These are phyloP conservation scores for Lipomyces sp. DNA, from an alignment of 805 yeast species.

Conservation along the genomic window DNA sequence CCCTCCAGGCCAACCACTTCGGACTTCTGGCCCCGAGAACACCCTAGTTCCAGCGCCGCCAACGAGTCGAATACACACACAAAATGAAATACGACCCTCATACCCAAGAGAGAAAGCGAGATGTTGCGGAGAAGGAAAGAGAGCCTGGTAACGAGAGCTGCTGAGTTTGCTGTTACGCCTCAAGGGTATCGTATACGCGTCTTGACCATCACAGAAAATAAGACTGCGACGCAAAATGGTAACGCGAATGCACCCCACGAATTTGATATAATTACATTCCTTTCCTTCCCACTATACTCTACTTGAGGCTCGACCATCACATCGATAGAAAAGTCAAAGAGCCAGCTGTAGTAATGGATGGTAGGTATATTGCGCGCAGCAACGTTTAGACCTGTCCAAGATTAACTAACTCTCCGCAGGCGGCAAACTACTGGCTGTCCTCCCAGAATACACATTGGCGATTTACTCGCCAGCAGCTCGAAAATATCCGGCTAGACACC, in stretches of 20 bases:
- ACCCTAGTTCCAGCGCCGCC: too few species aligned
- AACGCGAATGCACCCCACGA: too few species aligned
- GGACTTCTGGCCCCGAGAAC: too few species aligned
- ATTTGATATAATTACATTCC: too few species aligned
- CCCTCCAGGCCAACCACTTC: too few species aligned
- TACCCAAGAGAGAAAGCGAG: too few species aligned
- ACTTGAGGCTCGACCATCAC: neutral
- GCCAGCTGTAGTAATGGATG: neutral
- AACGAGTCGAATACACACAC: too few species aligned
- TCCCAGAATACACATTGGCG: slow-evolving; percentile 77
- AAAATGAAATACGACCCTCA: too few species aligned
- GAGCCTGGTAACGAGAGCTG: too few species aligned
- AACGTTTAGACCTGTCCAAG: neutral
- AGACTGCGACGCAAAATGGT: too few species aligned
- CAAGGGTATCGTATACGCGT: neutral
- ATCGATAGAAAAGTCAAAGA: neutral
- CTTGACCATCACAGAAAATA: neutral
- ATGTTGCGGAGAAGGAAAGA: too few species aligned
- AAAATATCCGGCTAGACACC: slow-evolving; percentile 50
- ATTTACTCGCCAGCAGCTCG: slow-evolving; percentile 65
- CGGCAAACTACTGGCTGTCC: slow-evolving; percentile 43
- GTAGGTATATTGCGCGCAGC: neutral
- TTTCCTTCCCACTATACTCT: neutral
- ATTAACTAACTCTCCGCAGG: slow-evolving; percentile 20
- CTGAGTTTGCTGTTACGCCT: too few species aligned